phyloP scores from a whole-genome alignment of 2,329 filamentous ascomycete species.

The Torrubiella hemipterigena region DNA sequence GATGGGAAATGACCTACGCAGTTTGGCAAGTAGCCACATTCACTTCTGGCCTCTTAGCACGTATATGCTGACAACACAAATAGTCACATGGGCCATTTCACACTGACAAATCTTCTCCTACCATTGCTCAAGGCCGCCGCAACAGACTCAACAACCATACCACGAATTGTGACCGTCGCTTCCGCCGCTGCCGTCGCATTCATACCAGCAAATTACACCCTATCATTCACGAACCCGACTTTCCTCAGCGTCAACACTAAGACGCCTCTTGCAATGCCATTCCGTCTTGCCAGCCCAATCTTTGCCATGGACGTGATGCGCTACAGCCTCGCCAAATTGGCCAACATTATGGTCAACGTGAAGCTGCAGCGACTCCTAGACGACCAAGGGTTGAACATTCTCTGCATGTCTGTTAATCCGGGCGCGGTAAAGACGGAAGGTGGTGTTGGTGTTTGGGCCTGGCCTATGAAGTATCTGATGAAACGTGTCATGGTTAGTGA shows the following conservation, averaged over 20 bases:
- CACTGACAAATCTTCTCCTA: constrained; percentile 13
- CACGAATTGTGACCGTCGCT: constrained; percentile 12
- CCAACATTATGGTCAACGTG: constrained; percentile 10
- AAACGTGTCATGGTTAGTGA: constrained; percentile 6
- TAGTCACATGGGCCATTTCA: constrained; percentile 15
- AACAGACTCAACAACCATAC: constrained; percentile 8
- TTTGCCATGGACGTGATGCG: constrained; percentile 11
- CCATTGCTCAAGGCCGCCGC: constrained; percentile 14
- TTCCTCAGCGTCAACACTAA: too few relatives aligned
- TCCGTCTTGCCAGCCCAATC: constrained; percentile 7
- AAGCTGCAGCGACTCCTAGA: constrained; percentile 11
- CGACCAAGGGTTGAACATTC: constrained; percentile 7
- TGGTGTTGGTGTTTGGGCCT: background rate
- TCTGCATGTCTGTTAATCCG: constrained; percentile 10
- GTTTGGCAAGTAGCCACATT: constrained; percentile 7
- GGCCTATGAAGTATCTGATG: constrained; percentile 4
- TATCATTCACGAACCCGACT: constrained; percentile 9
- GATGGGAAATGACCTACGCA: constrained; percentile 14
- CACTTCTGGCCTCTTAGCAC: background rate
- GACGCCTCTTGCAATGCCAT: too few relatives aligned
- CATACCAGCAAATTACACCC: constrained; percentile 9
- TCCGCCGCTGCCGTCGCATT: constrained; percentile 10
- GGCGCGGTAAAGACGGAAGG: constrained; percentile 8
- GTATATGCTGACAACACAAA: constrained; percentile 1
- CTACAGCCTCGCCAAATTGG: constrained; percentile 13